Evolutionary conservation across 2,329 filamentous ascomycete genomes (phyloP).

Genomic region (Aspergillus hortae): DNA sequence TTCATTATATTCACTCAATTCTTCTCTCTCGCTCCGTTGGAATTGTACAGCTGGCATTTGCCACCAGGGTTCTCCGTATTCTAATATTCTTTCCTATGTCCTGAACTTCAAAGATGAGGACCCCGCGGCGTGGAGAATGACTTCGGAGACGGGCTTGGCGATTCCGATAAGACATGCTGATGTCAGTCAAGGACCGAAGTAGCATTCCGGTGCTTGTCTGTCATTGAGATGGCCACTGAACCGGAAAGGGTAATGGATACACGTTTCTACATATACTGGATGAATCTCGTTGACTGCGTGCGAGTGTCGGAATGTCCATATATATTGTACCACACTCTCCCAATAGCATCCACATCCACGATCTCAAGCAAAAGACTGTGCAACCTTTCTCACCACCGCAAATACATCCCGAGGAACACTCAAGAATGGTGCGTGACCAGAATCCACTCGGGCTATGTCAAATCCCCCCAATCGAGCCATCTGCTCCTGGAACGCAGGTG

Average conservation of each 20-base stretch:
- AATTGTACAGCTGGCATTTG: background rate
- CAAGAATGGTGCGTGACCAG: background rate
- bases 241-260: background rate
- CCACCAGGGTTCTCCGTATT: background rate
- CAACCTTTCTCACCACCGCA: background rate
- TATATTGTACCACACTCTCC: too few relatives aligned
- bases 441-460: background rate
- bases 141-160: background rate
- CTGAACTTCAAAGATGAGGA: too few relatives aligned
- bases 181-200: background rate
- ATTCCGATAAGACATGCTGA: background rate
- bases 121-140: too few relatives aligned
- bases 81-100: background rate
- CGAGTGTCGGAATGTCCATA: too few relatives aligned
- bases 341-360: too few relatives aligned
- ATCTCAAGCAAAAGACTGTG: background rate
- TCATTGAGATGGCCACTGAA: background rate
- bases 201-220: background rate
- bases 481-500: constrained; percentile 17
- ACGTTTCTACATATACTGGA: too few relatives aligned
- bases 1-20: background rate
- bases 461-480: constrained; percentile 4
- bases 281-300: too few relatives aligned
- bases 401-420: background rate
- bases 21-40: background rate